Evolutionary conservation across 2,329 filamentous ascomycete species (phyloP), one percentile per base, ranked within the genome.

Genomic region (Xylaria sp.): DNA sequence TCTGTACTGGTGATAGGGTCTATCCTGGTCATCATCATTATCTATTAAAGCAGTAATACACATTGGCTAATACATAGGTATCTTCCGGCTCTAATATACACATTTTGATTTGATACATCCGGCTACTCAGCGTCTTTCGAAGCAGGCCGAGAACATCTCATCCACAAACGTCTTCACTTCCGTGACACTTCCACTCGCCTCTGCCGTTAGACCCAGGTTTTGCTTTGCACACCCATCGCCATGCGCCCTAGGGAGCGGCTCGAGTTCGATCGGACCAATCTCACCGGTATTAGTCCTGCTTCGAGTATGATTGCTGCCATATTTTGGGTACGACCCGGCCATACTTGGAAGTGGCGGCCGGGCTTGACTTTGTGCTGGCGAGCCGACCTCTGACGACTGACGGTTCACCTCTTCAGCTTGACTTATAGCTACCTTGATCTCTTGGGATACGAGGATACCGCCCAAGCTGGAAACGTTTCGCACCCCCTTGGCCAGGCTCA

Each of bases 371-470:
- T 45, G 57, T 35, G n/a, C 57, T 45, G 53, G 63, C 53, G 49
- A 38, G 11, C 28, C n/a, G 14, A 12, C 38, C 19, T 43, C n/a
- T 6, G 43, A 42, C 15, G 49, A 40, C 11, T 49, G 33, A 35
- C 63, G 64, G 6, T 60, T 61, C 2, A 67, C 65, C 21, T 75
- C 71, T 28, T 76, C 74, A 6, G 75, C 67, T 47, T 68, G 68
- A 28, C 67, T 67, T 52, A 80, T 77, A 50, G 86, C 81, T n/a
- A 89, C 82, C 7, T 82, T 83, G 58, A 89, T 83, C 68, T 89
- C 85, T 65, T 87, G 84, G 23, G 84, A 85, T 6, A 89, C 83
- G 78, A 88, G 83, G 71, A 89, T 89, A 21, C 86, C 85, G 6
- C 85, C 84, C 52, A 81, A 79, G 8, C 72, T 69, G 7, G 66